Evolutionary conservation across 2,329 filamentous ascomycete species (phyloP).

Genomic region (Stagonosporopsis chrysanthemi): DNA sequence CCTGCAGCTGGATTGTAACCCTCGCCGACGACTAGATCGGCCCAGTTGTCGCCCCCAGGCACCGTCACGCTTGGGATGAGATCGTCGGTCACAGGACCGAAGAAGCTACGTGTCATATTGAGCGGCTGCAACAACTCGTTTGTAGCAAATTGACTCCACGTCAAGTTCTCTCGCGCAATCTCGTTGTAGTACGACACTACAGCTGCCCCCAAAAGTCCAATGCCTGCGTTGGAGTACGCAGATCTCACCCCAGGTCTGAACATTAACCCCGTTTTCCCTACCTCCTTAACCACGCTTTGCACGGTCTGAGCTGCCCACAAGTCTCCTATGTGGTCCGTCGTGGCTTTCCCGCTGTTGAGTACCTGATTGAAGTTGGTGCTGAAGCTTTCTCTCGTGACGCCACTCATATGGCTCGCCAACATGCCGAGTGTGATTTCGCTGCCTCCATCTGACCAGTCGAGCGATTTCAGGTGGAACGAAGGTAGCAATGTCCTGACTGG

Average conservation of each 20-base stretch:
- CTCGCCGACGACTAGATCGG: constrained; percentile 34
- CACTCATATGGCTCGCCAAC: constrained; percentile 44
- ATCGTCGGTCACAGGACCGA: constrained; percentile 7
- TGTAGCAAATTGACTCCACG: constrained; percentile 34
- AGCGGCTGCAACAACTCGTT: constrained; percentile 32
- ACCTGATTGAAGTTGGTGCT: constrained; percentile 42
- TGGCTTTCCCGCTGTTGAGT: constrained; percentile 31
- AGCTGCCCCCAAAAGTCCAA: constrained; percentile 38
- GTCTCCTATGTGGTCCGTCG: constrained; percentile 35
- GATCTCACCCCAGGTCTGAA: constrained; percentile 41
- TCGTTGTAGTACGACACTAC: constrained; percentile 37
- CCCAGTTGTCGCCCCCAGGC: constrained; percentile 39
- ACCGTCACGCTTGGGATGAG: constrained; percentile 30
- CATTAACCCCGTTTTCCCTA: constrained; percentile 34
- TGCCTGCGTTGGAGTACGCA: constrained; percentile 41
- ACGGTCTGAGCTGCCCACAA: constrained; percentile 33
- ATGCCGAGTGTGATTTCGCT: constrained; percentile 43
- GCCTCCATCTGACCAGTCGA: constrained; percentile 42
- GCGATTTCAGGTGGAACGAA: constrained; percentile 28
- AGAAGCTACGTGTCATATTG: constrained; percentile 23
- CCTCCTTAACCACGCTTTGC: constrained; percentile 28
- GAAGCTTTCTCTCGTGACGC: constrained; percentile 41
- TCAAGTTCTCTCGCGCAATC: constrained; percentile 21
- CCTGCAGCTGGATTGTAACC: constrained; percentile 44
- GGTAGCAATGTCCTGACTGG: constrained; percentile 34